Base-by-base conservation (phyloP, 129 eudicot species). In the Logfia minima region DNA sequence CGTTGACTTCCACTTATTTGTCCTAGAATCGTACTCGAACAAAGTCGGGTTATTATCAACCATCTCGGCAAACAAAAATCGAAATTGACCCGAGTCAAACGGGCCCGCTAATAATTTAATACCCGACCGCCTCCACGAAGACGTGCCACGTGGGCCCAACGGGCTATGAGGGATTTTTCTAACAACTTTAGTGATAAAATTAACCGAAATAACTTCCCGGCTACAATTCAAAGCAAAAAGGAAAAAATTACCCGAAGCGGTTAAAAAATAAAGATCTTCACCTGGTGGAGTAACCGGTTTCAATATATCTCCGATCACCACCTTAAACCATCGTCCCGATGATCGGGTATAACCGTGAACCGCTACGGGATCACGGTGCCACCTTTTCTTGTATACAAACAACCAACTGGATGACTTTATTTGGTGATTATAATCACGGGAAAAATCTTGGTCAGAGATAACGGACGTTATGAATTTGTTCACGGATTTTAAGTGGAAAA, bases 51-150 rank as follows among this genome's bases (percentile, higher is more conserved):
- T 51, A 69, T 81, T 37, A 22, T 52, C 83, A 8, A 78, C 66
- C 31, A 85, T 59, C 56, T 88, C 92, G 3, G 88, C 88, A 76
- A 88, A 88, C 31, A 86, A 74, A 48, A 88, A 88, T 56, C 84
- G 60, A 53, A 85, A 88, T 13, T 74, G 76, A 13, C 81, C 79
- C 14, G 80, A 68, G 41, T 76, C 86, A 13, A 72, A 61, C 2
- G 83, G 81, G 73, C 74, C 84, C 10, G 83, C 82, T n/a, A 88
- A 31, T 28, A 88, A 76, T 16, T 88, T 88, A 64, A 88, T 88
- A 14, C 92, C 92, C 13, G 92, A 88, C 53, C 90, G 80, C 13
- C 92, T 79, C 92, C 92, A 88, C 8, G 86, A 88, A 1, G 90
- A 84, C 5, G 92, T 88, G 61, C 92, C 92, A 79, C 92, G 92